Percentiles rank a stretch among this genome's conserved stretches.
Conservation (phyloP, 805 yeast species). For the Yamadazyma olivae region DNA sequence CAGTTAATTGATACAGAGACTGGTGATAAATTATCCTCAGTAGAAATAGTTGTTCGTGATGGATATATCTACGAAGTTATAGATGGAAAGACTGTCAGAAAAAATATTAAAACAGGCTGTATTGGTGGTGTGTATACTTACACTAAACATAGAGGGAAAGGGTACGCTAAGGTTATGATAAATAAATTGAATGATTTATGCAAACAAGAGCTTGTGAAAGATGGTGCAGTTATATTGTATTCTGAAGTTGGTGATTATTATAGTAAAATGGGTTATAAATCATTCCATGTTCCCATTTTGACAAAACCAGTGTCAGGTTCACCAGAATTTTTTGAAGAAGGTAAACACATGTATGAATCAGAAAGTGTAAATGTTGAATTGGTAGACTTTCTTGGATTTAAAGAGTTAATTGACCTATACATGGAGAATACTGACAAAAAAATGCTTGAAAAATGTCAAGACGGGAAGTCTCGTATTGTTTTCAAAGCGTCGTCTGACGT, state of each 20-base stretch:
- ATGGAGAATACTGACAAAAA: conserved; percentile 17
- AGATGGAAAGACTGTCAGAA: conserved; percentile 6
- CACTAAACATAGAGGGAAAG: conserved; percentile 32
- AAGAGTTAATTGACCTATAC: conserved; percentile 19
- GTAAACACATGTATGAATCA: background rate
- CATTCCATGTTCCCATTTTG: conserved; percentile 22
- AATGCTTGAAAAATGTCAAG: conserved; percentile 20
- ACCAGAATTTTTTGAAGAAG: background rate
- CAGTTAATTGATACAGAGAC: conserved; percentile 14
- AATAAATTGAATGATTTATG: conserved; percentile 30
- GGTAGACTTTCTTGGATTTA: conserved; percentile 28
- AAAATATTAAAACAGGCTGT: conserved; percentile 24
- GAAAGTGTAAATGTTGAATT: conserved; percentile 11
- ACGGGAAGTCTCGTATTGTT: conserved; percentile 30
- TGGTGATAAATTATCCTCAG: conserved; percentile 26
- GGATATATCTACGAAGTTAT: conserved; percentile 20
- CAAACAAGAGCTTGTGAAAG: conserved; percentile 21
- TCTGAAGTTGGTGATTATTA: conserved; percentile 45
- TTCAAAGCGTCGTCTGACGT: conserved; percentile 23
- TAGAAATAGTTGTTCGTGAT: conserved; percentile 32
- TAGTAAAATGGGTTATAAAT: conserved; percentile 33
- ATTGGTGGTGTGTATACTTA: conserved; percentile 42
- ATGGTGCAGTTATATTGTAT: conserved; percentile 37
- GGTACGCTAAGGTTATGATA: conserved; percentile 37
- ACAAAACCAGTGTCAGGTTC: conserved; percentile 1